phyloP scores from a whole-genome alignment of 179 eudicot genomes.

The Drosera spatulata region DNA sequence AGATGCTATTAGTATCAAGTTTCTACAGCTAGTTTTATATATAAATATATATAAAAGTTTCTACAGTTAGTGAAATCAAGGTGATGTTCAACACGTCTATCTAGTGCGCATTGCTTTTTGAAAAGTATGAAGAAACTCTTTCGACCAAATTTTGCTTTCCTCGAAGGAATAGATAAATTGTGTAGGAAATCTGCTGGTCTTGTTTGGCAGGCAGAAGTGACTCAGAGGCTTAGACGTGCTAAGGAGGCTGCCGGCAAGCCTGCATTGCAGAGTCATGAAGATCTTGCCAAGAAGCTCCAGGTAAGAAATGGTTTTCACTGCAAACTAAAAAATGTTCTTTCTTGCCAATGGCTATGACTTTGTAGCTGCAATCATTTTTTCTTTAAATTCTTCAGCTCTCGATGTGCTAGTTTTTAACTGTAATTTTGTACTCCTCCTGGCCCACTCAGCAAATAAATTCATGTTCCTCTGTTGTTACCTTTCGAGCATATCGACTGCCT shows the following conservation, averaged over 20 bases:
- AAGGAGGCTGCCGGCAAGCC: conserved; percentile 52
- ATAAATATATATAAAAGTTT: no score
- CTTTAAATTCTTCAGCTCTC: no score
- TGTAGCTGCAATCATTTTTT: not conserved
- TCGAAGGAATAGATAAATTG: not conserved
- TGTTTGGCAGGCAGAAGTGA: conserved; percentile 48
- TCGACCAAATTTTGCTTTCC: not conserved
- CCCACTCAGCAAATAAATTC: no score
- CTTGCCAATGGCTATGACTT: not conserved
- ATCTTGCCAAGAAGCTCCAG: conserved; percentile 83
- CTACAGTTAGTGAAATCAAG: no score
- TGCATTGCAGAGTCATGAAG: conserved; percentile 53
- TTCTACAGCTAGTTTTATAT: no score
- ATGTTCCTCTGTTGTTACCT: no score
- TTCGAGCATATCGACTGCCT: no score
- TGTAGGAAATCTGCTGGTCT: not conserved
- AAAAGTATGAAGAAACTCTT: not conserved
- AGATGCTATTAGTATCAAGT: no score
- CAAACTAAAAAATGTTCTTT: not conserved
- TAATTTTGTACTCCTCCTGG: no score
- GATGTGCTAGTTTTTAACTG: no score
- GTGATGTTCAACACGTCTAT: no score
- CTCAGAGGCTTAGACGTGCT: conserved; percentile 52
- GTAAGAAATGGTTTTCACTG: conserved; percentile 13
- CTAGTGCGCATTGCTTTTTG: not conserved